phyloP scores from a whole-genome alignment of 805 yeast species.

The Schizosaccharomyces pombe region DNA sequence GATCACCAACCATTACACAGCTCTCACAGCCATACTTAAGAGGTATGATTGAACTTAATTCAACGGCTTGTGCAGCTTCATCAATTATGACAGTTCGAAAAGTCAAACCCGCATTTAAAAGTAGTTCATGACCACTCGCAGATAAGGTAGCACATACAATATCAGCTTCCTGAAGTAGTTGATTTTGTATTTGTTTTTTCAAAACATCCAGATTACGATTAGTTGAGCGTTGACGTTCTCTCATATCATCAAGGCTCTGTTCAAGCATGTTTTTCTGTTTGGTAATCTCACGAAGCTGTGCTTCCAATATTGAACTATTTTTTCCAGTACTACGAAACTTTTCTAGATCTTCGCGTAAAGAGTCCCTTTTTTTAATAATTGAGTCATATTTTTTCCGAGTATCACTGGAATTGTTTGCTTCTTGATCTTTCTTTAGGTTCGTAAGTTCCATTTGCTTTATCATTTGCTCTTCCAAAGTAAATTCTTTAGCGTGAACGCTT shows the following conservation, averaged over 20 bases:
- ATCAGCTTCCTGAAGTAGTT: slow-evolving; percentile 51
- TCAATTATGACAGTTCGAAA: slow-evolving; percentile 85
- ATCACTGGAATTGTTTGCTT: not conserved
- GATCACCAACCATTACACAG: slow-evolving; percentile 96
- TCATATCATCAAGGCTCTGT: slow-evolving; percentile 46
- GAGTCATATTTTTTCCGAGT: slow-evolving; percentile 13
- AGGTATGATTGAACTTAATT: slow-evolving; percentile 74
- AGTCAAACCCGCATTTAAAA: slow-evolving; percentile 46
- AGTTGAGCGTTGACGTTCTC: slow-evolving; percentile 48
- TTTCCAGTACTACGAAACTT: slow-evolving; percentile 19
- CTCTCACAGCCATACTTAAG: slow-evolving; percentile 69
- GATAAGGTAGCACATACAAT: slow-evolving; percentile 80
- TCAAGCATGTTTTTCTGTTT: slow-evolving; percentile 45
- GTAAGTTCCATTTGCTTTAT: slow-evolving; percentile 18
- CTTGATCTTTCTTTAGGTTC: slow-evolving; percentile 20
- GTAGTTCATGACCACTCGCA: slow-evolving; percentile 78
- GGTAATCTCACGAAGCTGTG: slow-evolving; percentile 33
- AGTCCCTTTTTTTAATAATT: slow-evolving; percentile 23
- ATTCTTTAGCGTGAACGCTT: slow-evolving; percentile 54
- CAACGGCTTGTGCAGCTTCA: slow-evolving; percentile 96
- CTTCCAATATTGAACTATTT: slow-evolving; percentile 15
- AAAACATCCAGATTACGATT: slow-evolving; percentile 57
- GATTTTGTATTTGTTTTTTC: slow-evolving; percentile 48
- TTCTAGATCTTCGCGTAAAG: slow-evolving; percentile 34
- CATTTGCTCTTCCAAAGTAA: slow-evolving; percentile 68